phyloP scores from a whole-genome alignment of 129 eudicot species.

The Oenanthe sinensis region DNA sequence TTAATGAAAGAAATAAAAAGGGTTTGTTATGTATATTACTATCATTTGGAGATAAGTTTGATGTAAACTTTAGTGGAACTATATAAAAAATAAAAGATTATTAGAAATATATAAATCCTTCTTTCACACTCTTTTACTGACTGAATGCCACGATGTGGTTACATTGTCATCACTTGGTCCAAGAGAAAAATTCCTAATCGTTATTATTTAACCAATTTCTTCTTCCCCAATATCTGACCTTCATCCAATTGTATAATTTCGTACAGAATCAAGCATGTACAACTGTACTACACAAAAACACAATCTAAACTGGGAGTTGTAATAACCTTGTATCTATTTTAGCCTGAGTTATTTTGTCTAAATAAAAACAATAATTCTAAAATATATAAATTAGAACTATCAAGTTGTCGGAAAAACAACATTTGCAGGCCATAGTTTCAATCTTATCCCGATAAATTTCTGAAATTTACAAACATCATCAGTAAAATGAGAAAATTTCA shows the following conservation, averaged over 20 bases:
- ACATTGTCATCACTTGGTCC: not conserved
- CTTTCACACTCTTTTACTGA: no score
- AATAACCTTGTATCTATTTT: no score
- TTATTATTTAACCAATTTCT: no score
- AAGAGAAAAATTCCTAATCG: not conserved
- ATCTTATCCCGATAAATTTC: not conserved
- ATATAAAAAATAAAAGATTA: no score
- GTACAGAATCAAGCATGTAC: not conserved
- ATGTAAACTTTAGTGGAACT: no score
- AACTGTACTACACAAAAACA: not conserved
- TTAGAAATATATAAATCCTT: no score
- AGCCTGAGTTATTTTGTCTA: not conserved
- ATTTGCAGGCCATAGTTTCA: not conserved
- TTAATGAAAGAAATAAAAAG: no score
- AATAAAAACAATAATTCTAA: not conserved
- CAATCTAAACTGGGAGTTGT: not conserved
- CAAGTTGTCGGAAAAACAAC: not conserved
- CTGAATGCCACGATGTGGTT: no score
- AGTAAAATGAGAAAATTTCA: not conserved
- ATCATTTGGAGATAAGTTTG: no score
- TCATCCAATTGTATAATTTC: no score
- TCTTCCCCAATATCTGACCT: not conserved
- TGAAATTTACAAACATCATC: not conserved
- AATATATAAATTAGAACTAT: not conserved
- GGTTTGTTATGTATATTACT: no score